These are phyloP conservation scores for Saccharomyces pastorianus DNA, from an alignment of 1,139 yeast species.

Conservation along the genomic window DNA sequence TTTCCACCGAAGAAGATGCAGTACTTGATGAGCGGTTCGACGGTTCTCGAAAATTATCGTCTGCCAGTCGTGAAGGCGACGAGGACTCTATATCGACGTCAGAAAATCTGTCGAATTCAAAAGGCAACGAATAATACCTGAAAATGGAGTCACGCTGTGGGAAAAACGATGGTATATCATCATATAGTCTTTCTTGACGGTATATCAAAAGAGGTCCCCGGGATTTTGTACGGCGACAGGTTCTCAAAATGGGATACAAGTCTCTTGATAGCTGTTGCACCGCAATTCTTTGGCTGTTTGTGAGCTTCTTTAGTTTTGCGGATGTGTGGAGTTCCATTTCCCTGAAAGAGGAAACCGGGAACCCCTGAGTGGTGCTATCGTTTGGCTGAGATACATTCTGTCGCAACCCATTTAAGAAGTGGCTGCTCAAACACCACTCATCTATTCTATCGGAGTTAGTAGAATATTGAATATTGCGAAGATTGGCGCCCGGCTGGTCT, in stretches of 20 bases:
- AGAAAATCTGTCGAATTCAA: conserved; percentile 4
- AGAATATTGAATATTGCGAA: neutral
- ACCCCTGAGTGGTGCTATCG: neutral
- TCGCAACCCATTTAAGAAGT: neutral
- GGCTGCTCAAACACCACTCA: conserved; percentile 5
- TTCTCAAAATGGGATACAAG: neutral
- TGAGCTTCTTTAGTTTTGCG: neutral
- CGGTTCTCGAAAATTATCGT: conserved; percentile 1
- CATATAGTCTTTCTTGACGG: conserved; percentile 9
- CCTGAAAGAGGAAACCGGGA: neutral
- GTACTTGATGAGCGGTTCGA: neutral
- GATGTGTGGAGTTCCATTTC: neutral
- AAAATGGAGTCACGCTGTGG: conserved; percentile 11
- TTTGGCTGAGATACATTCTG: neutral
- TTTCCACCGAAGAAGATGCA: neutral
- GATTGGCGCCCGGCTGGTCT: neutral
- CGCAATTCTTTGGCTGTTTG: neutral
- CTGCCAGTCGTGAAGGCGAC: conserved; percentile 3
- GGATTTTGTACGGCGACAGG: conserved; percentile 9
- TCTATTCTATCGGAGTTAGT: conserved; percentile 4
- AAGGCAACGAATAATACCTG: conserved; percentile 9
- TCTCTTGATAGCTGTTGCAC: neutral
- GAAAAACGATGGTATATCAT: conserved; percentile 17
- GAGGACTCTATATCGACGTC: conserved; percentile 8
- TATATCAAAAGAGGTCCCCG: conserved; percentile 3